Evolutionary conservation across 345 rosid species (phyloP), one percentile per base, ranked within the genome.

Genomic region (Conringia planisiliqua): DNA sequence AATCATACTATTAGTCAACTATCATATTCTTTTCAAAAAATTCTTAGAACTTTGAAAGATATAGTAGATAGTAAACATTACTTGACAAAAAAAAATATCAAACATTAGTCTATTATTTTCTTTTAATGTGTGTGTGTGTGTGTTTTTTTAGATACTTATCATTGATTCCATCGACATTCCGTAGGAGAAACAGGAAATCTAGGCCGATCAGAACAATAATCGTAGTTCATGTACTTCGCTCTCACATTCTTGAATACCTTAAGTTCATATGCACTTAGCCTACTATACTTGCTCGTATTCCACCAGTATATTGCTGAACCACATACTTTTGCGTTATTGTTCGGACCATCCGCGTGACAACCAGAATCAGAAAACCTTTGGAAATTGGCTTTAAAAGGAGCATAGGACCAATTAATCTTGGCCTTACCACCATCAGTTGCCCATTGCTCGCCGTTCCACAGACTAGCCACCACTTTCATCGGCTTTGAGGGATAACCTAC

Each of bases 391-490:
- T 43, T 38, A 66, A 89, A 92, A 1, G 91, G 96, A 52, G 92
- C 83, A 6, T 75, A 30, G 10, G 75, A 81, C 93, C 92, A 88
- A 55, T 92, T 56, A 1, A 70, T 81, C 82, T 86, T 89, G 6
- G 81, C 73, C 20, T 35, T 67, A 27, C 97, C 92, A 39, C 89
- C 89, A 8, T 80, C 80, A 10, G 89, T 87, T 24, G 88, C 92
- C 97, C 90, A 92, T 8, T 18, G 38, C 0, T 83, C 85, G 13
- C 90, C 96, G 17, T 92, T 70, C 92, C 92, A 92, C 43, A 89
- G 29, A 79, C 92, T 90, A 52, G 75, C 90, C 62, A 73, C 77
- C 38, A 88, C 11, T 35, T 77, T 80, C 96, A 87, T 88, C 18
- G 90, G 78, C 26, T 80, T 47, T 33, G 83, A 62, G 4, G 88